Evolutionary conservation across 495 filamentous ascomycete genomes (phyloP).

Genomic region (Recurvomyces mirabilis): DNA sequence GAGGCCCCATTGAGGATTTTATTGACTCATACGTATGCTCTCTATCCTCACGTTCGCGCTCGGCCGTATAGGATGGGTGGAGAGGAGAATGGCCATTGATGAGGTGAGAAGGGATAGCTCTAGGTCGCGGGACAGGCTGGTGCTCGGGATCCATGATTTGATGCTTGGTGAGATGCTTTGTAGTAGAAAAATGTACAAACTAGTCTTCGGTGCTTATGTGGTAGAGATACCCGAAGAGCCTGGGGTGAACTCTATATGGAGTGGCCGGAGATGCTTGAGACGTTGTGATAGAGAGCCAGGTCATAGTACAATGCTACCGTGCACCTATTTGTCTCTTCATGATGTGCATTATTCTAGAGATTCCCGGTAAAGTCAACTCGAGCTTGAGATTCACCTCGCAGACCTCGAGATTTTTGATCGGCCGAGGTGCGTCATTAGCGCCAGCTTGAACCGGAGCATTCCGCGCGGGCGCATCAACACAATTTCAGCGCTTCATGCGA

Average conservation of each 20-base stretch:
- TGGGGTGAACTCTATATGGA: conserved; percentile 12
- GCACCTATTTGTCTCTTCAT: neutral
- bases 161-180: neutral
- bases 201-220: neutral
- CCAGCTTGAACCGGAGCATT: neutral
- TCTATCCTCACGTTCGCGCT: conserved; percentile 12
- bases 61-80: conserved; percentile 10
- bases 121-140: conserved; percentile 6
- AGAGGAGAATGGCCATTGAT: conserved; percentile 22
- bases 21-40: conserved; percentile 21
- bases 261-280: conserved; percentile 10
- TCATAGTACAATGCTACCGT: conserved; percentile 1
- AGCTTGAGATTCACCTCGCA: neutral
- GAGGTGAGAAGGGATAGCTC: conserved; percentile 14
- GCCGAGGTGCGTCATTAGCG: neutral
- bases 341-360: neutral
- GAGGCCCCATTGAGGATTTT: conserved; percentile 17
- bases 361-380: too few species aligned
- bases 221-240: too few species aligned
- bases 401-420: neutral
- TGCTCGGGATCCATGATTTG: conserved; percentile 9
- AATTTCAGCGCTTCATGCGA: too few species aligned
- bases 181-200: neutral
- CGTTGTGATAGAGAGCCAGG: conserved; percentile 17
- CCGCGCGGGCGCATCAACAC: conserved; percentile 1